Evolutionary conservation across 148 eudicot species (phyloP).

Genomic region (Polygonum maritimum): DNA sequence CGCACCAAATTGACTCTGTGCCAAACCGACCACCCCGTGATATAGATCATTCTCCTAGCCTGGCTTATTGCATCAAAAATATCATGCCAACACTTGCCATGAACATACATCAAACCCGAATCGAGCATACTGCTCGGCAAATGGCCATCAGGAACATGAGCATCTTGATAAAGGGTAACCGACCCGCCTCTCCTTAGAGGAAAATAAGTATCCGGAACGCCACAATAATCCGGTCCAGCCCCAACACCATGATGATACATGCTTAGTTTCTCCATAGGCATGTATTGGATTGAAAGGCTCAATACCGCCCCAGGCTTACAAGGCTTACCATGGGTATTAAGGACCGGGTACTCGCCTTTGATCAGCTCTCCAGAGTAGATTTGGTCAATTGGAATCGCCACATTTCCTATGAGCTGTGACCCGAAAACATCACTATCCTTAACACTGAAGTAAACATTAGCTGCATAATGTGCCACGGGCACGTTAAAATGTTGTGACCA

Average conservation of each 20-base stretch:
- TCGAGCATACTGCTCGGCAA: conserved; percentile 57
- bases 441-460: conserved; percentile 73
- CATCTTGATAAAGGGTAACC: conserved; percentile 94
- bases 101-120: conserved; percentile 45
- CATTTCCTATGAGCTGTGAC: conserved; percentile 81
- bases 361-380: conserved; percentile 43
- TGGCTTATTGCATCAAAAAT: conserved; percentile 70
- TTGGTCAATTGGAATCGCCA: conserved; percentile 63
- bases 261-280: conserved; percentile 52
- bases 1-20: conserved; percentile 71
- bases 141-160: conserved; percentile 75
- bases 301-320: conserved; percentile 81
- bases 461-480: conserved; percentile 80
- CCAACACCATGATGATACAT: conserved; percentile 72
- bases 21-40: conserved; percentile 98
- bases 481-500: conserved; percentile 79
- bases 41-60: conserved; percentile 67
- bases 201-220: conserved; percentile 78
- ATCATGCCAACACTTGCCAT: conserved; percentile 86
- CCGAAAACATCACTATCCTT: conserved; percentile 92
- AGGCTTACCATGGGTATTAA: conserved; percentile 52
- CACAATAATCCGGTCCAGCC: conserved; percentile 76
- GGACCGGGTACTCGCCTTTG: conserved; percentile 58
- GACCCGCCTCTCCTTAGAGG: conserved; percentile 87
- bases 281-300: conserved; percentile 56